Base-by-base conservation (phyloP, 73 alveolate genomes). In the Paramecium caudatum region DNA sequence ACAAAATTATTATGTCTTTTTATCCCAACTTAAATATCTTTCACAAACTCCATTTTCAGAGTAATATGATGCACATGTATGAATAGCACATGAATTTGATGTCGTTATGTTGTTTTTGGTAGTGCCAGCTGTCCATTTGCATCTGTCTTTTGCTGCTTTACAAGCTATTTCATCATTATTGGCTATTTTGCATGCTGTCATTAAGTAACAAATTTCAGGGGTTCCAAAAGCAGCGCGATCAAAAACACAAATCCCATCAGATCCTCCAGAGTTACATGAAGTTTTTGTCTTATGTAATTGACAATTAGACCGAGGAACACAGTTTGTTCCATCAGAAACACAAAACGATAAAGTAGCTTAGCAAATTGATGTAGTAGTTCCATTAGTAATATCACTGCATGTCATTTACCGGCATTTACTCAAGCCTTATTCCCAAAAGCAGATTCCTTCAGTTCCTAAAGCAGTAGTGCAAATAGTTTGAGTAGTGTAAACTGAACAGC, bases 371-470 rank as follows among this genome's bases (percentile, higher is more conserved):
- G 27, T 4, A 2, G 3, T 47, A 47, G 15, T 1, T 9, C 65
- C 65, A 47, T 47, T 47, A 4, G 65, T 19, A 8, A 47, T 7
- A 47, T 47, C 65, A 16, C 19, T 12, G 6, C 65, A 47, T 5
- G 2, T 13, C 65, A 47, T 9, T 47, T 10, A 16, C 19, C 65
- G 10, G 15, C 61, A 46, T 47, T 9, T 46, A 46, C 27, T 3
- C 2, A 21, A 3, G 10, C 27, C 2, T 46, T 2, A 13, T 13
- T 46, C 80, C 82, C 82, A 63, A 13, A 63, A 63, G 17, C 82
- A 63, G 16, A 17, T 43, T 25, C 82, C 82, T 25, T 63, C 82
- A 25, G 82, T 17, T 25, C 82, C 82, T 3, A 5, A 10, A 3
- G 80, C 41, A 5, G 15, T 61, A 4, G 13, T 4, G 37, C 80